Evolutionary conservation across 106 monocot species (phyloP).

Genomic region (Dendrobium chrysotoxum): DNA sequence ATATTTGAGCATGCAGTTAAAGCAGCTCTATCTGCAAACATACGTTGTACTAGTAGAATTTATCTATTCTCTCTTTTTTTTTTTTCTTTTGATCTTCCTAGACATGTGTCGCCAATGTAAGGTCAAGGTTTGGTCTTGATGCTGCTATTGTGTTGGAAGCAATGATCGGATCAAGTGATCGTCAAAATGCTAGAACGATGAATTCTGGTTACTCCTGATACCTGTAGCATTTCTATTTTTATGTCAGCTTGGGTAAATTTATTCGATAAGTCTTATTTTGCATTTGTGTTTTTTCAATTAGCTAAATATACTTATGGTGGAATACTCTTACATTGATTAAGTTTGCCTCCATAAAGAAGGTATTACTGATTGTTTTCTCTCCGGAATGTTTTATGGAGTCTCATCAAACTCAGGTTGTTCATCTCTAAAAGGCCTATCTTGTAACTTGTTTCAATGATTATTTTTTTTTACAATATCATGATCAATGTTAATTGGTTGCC

Average conservation of each 20-base stretch:
- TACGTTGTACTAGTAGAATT: neutral
- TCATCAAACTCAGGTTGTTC: neutral
- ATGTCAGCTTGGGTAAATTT: slow-evolving; percentile 1
- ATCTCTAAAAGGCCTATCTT: neutral
- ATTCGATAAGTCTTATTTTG: neutral
- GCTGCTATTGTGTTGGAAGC: slow-evolving; percentile 49
- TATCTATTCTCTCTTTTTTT: neutral
- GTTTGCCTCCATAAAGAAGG: neutral
- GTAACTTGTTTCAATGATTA: neutral
- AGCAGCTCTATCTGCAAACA: neutral
- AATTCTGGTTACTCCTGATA: slow-evolving; percentile 24
- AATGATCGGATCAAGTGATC: slow-evolving; percentile 29
- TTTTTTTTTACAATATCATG: neutral
- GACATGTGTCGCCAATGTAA: slow-evolving; percentile 30
- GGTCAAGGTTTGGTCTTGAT: slow-evolving; percentile 20
- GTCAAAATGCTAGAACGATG: slow-evolving; percentile 10
- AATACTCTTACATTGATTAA: neutral
- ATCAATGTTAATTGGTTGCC: neutral
- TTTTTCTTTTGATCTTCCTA: slow-evolving; percentile 10
- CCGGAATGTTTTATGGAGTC: neutral
- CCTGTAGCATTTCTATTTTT: neutral
- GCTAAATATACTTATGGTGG: neutral
- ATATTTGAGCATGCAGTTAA: neutral
- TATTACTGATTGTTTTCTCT: neutral
- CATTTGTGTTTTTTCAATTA: neutral